Evolutionary conservation across 1,284 basidiomycete genomes (phyloP).

Genomic region (Kwoniella shivajii): DNA sequence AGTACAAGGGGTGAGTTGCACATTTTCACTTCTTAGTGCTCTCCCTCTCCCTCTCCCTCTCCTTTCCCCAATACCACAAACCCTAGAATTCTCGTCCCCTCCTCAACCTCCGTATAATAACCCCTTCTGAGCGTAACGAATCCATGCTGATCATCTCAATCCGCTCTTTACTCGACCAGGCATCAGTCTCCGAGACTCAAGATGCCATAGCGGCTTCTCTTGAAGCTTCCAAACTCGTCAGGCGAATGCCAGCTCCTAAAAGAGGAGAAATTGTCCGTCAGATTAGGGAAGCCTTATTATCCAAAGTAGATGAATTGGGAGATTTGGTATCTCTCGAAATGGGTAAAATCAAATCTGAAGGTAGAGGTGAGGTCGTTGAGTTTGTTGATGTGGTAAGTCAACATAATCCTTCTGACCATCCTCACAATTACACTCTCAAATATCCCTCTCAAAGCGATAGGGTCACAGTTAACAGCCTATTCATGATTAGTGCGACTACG

Average conservation of each 20-base stretch:
- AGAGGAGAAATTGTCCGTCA: constrained; percentile 86
- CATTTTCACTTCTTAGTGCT: too few relatives aligned
- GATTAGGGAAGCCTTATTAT: constrained; percentile 77
- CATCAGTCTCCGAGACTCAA: constrained; percentile 32
- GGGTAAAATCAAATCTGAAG: constrained; percentile 92
- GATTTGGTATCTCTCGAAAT: constrained; percentile 71
- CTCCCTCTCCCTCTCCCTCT: too few relatives aligned
- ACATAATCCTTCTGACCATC: neutral
- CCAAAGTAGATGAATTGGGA: constrained; percentile 80
- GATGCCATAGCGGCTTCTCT: constrained; percentile 27
- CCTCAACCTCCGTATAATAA: neutral
- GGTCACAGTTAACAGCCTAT: too few relatives aligned
- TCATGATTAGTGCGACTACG: constrained; percentile 64
- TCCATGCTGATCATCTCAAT: neutral
- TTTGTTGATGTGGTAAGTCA: constrained; percentile 80
- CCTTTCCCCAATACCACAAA: neutral
- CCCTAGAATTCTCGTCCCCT: neutral
- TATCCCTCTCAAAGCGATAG: too few relatives aligned
- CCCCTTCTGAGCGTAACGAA: neutral
- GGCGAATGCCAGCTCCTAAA: constrained; percentile 78
- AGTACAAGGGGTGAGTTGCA: constrained; percentile 35
- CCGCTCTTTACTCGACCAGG: too few relatives aligned
- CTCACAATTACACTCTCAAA: too few relatives aligned
- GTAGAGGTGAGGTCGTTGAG: constrained; percentile 76
- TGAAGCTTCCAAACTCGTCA: constrained; percentile 67